These are phyloP conservation scores for Torulaspora pretoriensis DNA, from an alignment of 1,139 yeast genomes.

Conservation along the genomic window DNA sequence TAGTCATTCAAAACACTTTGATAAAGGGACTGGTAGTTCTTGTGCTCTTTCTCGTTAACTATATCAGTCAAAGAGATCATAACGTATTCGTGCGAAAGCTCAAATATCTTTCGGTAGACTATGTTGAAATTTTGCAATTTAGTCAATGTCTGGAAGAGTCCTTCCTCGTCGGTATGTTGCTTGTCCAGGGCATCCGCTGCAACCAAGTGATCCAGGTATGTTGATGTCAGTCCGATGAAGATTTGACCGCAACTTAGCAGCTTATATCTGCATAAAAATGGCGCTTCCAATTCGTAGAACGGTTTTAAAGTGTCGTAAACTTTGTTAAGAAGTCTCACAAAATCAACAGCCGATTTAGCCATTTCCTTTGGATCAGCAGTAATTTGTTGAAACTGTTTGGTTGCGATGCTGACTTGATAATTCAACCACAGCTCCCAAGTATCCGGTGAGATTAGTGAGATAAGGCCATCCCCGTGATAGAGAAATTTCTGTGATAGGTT, in stretches of 20 bases:
- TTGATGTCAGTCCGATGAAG: slow-evolving; percentile 60
- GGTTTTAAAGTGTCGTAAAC: slow-evolving; percentile 54
- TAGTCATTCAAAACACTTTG: slow-evolving; percentile 26
- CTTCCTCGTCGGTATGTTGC: slow-evolving; percentile 39
- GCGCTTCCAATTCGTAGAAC: slow-evolving; percentile 35
- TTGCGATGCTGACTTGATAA: slow-evolving; percentile 58
- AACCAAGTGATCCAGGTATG: slow-evolving; percentile 50
- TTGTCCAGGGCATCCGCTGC: slow-evolving; percentile 44
- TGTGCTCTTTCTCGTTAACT: slow-evolving; percentile 38
- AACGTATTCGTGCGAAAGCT: slow-evolving; percentile 53
- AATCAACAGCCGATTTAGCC: slow-evolving; percentile 48
- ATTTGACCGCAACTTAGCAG: slow-evolving; percentile 64
- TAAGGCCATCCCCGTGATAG: slow-evolving; percentile 33
- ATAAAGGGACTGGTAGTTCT: slow-evolving; percentile 27
- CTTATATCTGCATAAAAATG: slow-evolving; percentile 60
- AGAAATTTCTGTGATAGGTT: slow-evolving; percentile 26
- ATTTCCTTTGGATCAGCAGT: slow-evolving; percentile 52
- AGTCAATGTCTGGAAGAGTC: slow-evolving; percentile 37
- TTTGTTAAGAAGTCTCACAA: slow-evolving; percentile 53
- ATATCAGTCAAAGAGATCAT: slow-evolving; percentile 46
- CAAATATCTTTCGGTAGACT: slow-evolving; percentile 56
- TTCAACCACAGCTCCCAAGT: slow-evolving; percentile 59
- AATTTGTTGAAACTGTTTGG: slow-evolving; percentile 56
- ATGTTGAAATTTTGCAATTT: slow-evolving; percentile 39
- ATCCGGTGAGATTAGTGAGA: slow-evolving; percentile 28